Conservation (phyloP, 2,329 filamentous ascomycete genomes). For the Arachnopeziza araneosa region DNA sequence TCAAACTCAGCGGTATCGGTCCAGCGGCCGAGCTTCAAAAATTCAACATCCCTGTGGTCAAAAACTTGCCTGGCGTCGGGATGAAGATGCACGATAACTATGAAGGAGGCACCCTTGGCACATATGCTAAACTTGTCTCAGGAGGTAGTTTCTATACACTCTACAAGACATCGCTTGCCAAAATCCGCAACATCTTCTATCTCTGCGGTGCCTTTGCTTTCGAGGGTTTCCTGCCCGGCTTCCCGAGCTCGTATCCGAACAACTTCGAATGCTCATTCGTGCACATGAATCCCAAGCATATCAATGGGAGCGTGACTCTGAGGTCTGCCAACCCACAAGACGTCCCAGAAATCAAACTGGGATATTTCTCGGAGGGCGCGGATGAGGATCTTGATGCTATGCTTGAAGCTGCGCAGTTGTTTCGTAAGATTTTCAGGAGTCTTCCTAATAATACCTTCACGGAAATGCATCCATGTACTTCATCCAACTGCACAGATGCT, state of each 20-base stretch:
- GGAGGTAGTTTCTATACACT: slow-evolving; percentile 28
- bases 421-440: slow-evolving; percentile 31
- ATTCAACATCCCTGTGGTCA: slow-evolving; percentile 46
- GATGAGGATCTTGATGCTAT: slow-evolving; percentile 18
- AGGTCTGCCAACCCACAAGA: slow-evolving; percentile 52
- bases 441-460: slow-evolving; percentile 37
- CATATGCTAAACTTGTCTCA: neutral
- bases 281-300: neutral
- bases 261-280: slow-evolving; percentile 10
- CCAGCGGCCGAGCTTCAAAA: slow-evolving; percentile 33
- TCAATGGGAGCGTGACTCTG: slow-evolving; percentile 55
- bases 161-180: slow-evolving; percentile 31
- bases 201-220: slow-evolving; percentile 29
- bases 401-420: slow-evolving; percentile 13
- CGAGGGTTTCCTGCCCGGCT: slow-evolving; percentile 39
- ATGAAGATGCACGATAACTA: slow-evolving; percentile 52
- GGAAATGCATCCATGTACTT: slow-evolving; percentile 36
- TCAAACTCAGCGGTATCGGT: slow-evolving; percentile 42
- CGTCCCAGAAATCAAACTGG: slow-evolving; percentile 49
- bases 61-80: slow-evolving; percentile 58
- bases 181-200: slow-evolving; percentile 36
- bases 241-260: slow-evolving; percentile 35
- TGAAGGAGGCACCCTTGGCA: slow-evolving; percentile 35
- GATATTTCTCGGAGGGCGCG: slow-evolving; percentile 22
- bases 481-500: slow-evolving; percentile 35